Evolutionary conservation across 768 basidiomycete genomes (phyloP), one percentile per base, ranked within the genome.

Genomic region (Serendipita indica): DNA sequence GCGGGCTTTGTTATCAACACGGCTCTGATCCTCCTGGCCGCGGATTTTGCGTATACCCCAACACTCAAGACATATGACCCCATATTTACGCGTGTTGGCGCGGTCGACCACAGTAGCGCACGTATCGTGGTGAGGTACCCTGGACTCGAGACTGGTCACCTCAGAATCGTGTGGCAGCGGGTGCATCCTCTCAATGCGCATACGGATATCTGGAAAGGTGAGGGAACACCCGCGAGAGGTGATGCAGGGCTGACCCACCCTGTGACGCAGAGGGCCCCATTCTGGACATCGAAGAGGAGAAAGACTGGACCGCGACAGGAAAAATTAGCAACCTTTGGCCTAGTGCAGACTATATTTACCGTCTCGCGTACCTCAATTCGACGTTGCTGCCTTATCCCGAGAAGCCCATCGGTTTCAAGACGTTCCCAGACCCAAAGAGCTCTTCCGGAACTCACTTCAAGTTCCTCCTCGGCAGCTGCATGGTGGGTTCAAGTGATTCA

Each of bases 61-160:
- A 73, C 78, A 63, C 66, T 80, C 58, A 78, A 81, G 65, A 79
- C 81, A 14, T 35, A 69, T 6, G 74, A 77, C 64, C 76, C 86
- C 61, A 69, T 72, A 12, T 89, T 84, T 67, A 79, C 80, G 2
- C 77, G 86, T 54, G 71, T 86, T 58, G 86, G 86, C 14, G 84
- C 84, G 2, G 75, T 88, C 59, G 78, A 81, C 62, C 78, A 81
- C 2, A 77, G 81, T 63, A 71, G 72, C 41, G 81, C 72, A 60
- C 87, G 84, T 67, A 72, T 88, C 39, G 69, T 76, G 33, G 76
- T 82, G 25, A 80, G 86, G 35, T 77, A 80, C 65, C 83, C 85
- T 1, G 64, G 67, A 6, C 54, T 60, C 58, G 70, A 60, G 56
- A 57, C 63, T 28, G 46, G 60, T 20, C 58, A 30, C 56, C 54